Evolutionary conservation across 1,284 basidiomycete genomes (phyloP), one percentile per base, ranked within the genome.

Genomic region (Tremellales sp.): DNA sequence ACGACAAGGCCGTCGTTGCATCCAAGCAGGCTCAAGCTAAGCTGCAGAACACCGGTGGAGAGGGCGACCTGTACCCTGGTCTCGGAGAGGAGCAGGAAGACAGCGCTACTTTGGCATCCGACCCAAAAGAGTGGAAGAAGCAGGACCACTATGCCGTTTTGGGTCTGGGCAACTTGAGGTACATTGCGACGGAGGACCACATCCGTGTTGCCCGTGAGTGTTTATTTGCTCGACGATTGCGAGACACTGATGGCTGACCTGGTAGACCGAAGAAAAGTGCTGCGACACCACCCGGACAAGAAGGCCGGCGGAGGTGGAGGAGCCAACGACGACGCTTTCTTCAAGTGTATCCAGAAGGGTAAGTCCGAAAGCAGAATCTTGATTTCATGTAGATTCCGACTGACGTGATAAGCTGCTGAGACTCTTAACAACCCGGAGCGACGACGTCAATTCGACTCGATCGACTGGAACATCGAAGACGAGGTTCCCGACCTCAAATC

Each of bases 71-170:
- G 53, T 92, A 91, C 68, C 91, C 96, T 75, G 83, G 91, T 40
- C 85, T 97, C 7, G 92, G 92, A 4, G 89, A 94, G 53, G 96
- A 98, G 76, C 78, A 84, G 53, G 96, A 98, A 77, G 76, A 81
- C 29, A 77, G 79, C 10, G 85, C 85, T 23, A 67, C 93, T 43
- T 76, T 94, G 41, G 74, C 78, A 26, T 78, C 84, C 17, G 96
- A 98, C 78, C 89, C 94, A 15, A 97, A 97, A 75, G 92, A 97
- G 73, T 98, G 94, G 94, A 98, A 98, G 89, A 90, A 92, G 82
- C 96, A 97, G 82, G 94, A 98, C 73, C 90, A 97, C 73, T 97
- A 97, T 72, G 89, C 88, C 51, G 89, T 97, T 29, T 85, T 97
- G 46, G 94, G 94, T 65, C 82, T 98, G 4, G 94, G 91, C 23